Base-by-base conservation (phyloP, 352 stramenopile species). In the Phytophthora agathidicida region DNA sequence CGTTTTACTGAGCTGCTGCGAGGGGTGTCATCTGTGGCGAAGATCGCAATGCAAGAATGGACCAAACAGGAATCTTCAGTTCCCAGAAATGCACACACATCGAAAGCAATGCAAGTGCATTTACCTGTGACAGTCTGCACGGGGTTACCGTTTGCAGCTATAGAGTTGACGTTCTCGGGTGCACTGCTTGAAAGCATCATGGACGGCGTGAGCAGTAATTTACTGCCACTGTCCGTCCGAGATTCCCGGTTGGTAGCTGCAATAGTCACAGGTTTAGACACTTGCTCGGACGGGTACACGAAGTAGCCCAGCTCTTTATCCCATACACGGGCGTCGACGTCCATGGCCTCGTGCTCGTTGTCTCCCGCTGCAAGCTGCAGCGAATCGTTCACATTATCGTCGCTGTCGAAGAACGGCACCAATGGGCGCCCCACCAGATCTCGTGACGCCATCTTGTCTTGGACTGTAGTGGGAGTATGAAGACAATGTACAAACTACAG, bases 241-340 rank as follows among this genome's bases (percentile, higher is more conserved):
- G 47, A 53, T 31, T 71, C 44, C 27, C 55, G 16, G 33, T 59
- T 61, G 53, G 36, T 47, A 35, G 23, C 31, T 19, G 44, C 37
- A 45, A 69, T 74, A 36, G 39, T 3, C 9, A 55, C 30, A 10
- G 32, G 24, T 0, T 59, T 47, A 13, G 65, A 63, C 16, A 23
- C 20, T 52, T 79, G 49, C 24, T 84, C 78, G 6, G 53, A 77
- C 11, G 84, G 84, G 65, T 94, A 94, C 62, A 89, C 84, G 43
- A 94, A 94, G 52, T 94, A 94, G 22, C 84, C 84, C 17, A 91
- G 77, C 19, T 87, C 70, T 46, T 86, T 85, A 65, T 94, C 84
- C 84, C 84, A 94, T 3, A 94, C 84, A 16, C 84, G 84, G n/a
- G 84, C 84, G 44, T 94, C 84, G 20, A 94, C 70, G 43, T 94